Conservation (phyloP, 371 early-diverging fungal species). For the Mortierella sp. region DNA sequence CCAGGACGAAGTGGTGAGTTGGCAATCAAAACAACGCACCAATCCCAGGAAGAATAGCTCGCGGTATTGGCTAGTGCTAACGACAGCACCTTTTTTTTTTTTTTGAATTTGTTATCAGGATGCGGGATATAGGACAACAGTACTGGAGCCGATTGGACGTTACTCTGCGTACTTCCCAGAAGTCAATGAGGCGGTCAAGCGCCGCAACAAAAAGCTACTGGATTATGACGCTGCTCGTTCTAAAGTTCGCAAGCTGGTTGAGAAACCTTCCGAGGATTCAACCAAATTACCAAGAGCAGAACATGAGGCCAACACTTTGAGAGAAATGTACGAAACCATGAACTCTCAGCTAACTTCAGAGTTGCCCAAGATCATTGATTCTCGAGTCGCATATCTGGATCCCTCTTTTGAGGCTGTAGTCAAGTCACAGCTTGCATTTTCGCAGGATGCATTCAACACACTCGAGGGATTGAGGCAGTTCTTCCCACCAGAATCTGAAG, state of each 20-base stretch:
- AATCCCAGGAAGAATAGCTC: background rate
- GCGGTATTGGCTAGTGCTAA: background rate
- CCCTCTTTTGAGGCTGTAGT: constrained; percentile 94
- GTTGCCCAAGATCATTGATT: constrained; percentile 87
- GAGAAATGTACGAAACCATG: constrained; percentile 84
- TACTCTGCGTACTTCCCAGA: constrained; percentile 92
- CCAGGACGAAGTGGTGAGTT: constrained; percentile 74
- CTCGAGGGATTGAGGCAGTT: constrained; percentile 68
- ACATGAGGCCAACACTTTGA: constrained; percentile 80
- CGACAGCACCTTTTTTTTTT: constrained; percentile 8
- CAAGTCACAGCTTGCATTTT: constrained; percentile 89
- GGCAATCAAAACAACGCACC: background rate
- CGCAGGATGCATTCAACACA: constrained; percentile 80
- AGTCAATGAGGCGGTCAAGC: constrained; percentile 91
- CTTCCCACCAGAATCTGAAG: constrained; percentile 67
- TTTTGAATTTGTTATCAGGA: constrained; percentile 67
- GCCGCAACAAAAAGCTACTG: constrained; percentile 86
- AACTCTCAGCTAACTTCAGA: constrained; percentile 87
- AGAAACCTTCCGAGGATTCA: constrained; percentile 85
- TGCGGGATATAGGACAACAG: constrained; percentile 83
- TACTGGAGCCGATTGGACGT: constrained; percentile 89
- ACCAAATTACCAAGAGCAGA: constrained; percentile 77
- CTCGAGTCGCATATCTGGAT: constrained; percentile 20
- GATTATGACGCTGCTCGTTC: constrained; percentile 89
- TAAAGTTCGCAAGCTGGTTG: constrained; percentile 83